phyloP scores from a whole-genome alignment of 345 rosid genomes.

The Aegle marmelos region DNA sequence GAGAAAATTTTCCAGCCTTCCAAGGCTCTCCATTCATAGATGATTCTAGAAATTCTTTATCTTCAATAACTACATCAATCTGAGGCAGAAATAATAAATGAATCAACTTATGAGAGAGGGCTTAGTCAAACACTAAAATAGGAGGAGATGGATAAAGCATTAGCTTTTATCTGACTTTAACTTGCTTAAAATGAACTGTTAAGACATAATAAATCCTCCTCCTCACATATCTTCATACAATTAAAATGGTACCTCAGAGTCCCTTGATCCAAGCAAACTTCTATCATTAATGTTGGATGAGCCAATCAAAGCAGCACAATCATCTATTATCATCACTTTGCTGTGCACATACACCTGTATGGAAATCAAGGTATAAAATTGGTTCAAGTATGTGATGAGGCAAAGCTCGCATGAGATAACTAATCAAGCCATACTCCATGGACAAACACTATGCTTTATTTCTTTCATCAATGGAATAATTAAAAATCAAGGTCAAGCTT shows the following conservation, averaged over 20 bases:
- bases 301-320: slow-evolving; percentile 61
- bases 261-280: slow-evolving; percentile 92
- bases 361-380: neutral
- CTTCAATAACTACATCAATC: slow-evolving; percentile 87
- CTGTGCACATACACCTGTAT: slow-evolving; percentile 86
- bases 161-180: neutral
- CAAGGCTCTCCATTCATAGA: slow-evolving; percentile 73
- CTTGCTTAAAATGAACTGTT: neutral
- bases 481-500: neutral
- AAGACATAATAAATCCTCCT: neutral
- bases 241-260: slow-evolving; percentile 75
- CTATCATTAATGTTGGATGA: slow-evolving; percentile 90
- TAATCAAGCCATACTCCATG: neutral
- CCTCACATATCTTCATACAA: neutral
- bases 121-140: neutral
- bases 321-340: slow-evolving; percentile 86
- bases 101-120: neutral
- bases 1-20: slow-evolving; percentile 80
- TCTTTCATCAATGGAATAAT: neutral
- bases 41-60: slow-evolving; percentile 73
- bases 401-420: neutral
- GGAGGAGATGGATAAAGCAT: neutral
- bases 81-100: slow-evolving; percentile 25
- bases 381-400: neutral
- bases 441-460: neutral